Conservation (phyloP, 495 filamentous ascomycete species). For the Talaromyces proteolyticus region DNA sequence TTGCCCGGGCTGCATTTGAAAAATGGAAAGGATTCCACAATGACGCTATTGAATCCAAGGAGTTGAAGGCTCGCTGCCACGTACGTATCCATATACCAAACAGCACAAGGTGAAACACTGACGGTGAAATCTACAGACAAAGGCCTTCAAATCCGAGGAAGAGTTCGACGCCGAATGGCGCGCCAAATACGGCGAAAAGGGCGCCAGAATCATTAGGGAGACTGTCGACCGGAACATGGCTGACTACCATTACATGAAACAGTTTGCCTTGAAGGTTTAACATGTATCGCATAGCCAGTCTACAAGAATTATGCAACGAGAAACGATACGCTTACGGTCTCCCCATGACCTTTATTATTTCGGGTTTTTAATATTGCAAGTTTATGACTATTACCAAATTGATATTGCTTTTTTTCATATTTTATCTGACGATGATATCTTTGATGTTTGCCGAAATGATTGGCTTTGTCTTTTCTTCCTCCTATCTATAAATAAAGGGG, state of each 20-base stretch:
- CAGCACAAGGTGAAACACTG: not conserved
- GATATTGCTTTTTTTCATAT: too few relatives aligned
- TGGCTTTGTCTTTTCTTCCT: too few relatives aligned
- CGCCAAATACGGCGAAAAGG: constrained; percentile 75
- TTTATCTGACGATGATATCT: too few relatives aligned
- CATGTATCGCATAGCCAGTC: not conserved
- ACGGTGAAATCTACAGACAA: constrained; percentile 33
- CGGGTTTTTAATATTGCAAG: too few relatives aligned
- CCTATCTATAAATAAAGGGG: too few relatives aligned
- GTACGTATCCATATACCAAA: constrained; percentile 46
- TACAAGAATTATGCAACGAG: too few relatives aligned
- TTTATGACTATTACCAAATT: too few relatives aligned
- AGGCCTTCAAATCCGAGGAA: constrained; percentile 55
- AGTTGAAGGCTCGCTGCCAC: constrained; percentile 61
- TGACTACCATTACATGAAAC: constrained; percentile 91
- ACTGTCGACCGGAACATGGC: constrained; percentile 71
- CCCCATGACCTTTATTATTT: too few relatives aligned
- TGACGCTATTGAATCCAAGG: constrained; percentile 77
- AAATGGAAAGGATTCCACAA: constrained; percentile 98
- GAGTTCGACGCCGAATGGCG: constrained; percentile 74
- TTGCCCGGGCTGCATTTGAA: constrained; percentile 68
- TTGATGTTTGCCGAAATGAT: too few relatives aligned
- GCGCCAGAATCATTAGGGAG: constrained; percentile 65
- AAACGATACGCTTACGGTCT: too few relatives aligned
- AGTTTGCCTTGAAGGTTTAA: constrained; percentile 70